Percentiles rank a stretch among this genome's conserved stretches.
phyloP scores from a whole-genome alignment of 2,329 filamentous ascomycete genomes.

The Cyclaneusma minus region DNA sequence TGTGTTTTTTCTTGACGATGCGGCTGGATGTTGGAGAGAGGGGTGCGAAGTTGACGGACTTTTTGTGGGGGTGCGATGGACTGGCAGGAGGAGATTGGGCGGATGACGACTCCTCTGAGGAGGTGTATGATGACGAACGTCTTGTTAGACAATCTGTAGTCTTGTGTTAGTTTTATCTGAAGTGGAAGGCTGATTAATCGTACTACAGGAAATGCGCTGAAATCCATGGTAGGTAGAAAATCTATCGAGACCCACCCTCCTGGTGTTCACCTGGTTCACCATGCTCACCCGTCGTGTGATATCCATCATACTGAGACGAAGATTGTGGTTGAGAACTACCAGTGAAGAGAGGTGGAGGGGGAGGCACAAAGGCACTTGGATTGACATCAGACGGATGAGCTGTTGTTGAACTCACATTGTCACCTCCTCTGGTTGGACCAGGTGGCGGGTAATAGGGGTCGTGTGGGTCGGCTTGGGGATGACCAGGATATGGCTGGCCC shows the following conservation, averaged over 20 bases:
- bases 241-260: slow-evolving; percentile 15
- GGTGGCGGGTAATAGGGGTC: slow-evolving; percentile 12
- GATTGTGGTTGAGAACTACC: no score
- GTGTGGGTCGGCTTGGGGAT: slow-evolving; percentile 4
- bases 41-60: slow-evolving; percentile 18
- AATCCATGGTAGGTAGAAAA: no score
- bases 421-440: slow-evolving; percentile 9
- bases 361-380: no score
- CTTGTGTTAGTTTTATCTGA: no score
- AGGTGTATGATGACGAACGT: slow-evolving; percentile 4
- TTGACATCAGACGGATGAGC: no score
- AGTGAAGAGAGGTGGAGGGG: no score
- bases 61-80: slow-evolving; percentile 6
- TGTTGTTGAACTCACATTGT: slow-evolving; percentile 18
- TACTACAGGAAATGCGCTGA: no score
- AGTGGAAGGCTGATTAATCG: no score
- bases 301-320: no score
- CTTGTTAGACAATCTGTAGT: slow-evolving; percentile 3
- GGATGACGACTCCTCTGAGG: slow-evolving; percentile 2
- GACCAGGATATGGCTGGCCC: no score
- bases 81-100: slow-evolving; percentile 1
- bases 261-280: no score
- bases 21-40: slow-evolving; percentile 15
- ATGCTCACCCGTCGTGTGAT: no score
- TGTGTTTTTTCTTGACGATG: slow-evolving; percentile 8